Percentiles rank a stretch among this genome's conserved stretches.
Conservation (phyloP, 2,329 filamentous ascomycete genomes). For the Neofusicoccum ribis region DNA sequence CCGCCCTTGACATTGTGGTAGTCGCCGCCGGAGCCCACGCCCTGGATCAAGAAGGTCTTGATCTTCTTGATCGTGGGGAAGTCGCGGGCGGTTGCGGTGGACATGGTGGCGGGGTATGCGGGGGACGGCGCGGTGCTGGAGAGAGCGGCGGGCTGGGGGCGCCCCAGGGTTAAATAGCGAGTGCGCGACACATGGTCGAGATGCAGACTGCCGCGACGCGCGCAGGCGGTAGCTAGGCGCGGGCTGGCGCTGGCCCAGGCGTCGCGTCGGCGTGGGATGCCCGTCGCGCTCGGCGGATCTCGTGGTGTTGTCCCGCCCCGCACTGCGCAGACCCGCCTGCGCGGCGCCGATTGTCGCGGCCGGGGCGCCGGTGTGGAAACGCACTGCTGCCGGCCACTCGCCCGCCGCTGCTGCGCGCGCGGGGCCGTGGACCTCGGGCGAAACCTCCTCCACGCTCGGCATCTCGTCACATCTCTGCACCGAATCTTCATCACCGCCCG, state of each 20-base stretch:
- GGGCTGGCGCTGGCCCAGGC: not conserved
- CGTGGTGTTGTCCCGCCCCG: constrained; percentile 3
- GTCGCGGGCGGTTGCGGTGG: constrained; percentile 43
- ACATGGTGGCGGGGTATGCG: constrained; percentile 27
- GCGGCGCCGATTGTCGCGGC: not conserved
- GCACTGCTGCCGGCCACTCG: not conserved
- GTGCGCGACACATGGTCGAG: not conserved
- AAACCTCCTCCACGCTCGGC: constrained; percentile 15
- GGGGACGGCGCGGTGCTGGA: not conserved
- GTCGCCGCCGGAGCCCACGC: constrained; percentile 67
- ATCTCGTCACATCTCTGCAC: constrained; percentile 14
- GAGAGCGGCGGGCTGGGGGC: not conserved
- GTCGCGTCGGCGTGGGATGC: not conserved
- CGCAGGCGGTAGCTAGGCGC: not conserved
- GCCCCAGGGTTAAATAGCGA: not conserved
- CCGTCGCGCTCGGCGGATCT: constrained; percentile 1
- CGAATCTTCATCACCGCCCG: constrained; percentile 3
- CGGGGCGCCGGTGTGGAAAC: not conserved
- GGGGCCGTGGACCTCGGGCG: not conserved
- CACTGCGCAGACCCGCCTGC: not conserved
- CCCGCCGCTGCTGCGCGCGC: not conserved
- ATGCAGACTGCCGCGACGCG: too few species aligned
- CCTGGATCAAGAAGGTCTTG: constrained; percentile 70
- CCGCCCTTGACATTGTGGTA: constrained; percentile 85
- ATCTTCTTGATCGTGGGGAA: constrained; percentile 78